These are phyloP conservation scores for Colletotrichum sansevieriae DNA, from an alignment of 2,329 filamentous ascomycete genomes.

Conservation along the genomic window DNA sequence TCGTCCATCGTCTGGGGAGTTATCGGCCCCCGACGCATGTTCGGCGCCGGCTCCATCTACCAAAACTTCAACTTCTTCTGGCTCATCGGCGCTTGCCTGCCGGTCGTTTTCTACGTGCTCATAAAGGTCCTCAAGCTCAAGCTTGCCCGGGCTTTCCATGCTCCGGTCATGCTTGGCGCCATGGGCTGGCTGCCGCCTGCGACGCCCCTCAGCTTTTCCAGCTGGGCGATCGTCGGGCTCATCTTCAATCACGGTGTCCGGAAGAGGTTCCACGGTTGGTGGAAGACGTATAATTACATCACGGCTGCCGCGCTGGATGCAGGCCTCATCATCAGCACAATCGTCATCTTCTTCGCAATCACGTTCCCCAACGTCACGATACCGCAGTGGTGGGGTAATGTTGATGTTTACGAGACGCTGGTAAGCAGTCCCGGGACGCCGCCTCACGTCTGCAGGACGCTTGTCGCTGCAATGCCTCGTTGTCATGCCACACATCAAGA, in stretches of 20 bases:
- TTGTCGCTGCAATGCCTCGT: not conserved
- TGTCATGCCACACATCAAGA: not conserved
- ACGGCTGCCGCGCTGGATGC: conserved; percentile 56
- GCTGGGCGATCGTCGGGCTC: conserved; percentile 69
- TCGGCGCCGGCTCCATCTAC: conserved; percentile 56
- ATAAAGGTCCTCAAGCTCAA: conserved; percentile 46
- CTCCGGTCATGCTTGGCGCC: conserved; percentile 70
- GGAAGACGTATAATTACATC: conserved; percentile 61
- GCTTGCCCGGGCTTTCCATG: conserved; percentile 64
- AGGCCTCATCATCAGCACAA: conserved; percentile 54
- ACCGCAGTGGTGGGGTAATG: conserved; percentile 65
- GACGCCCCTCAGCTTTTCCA: conserved; percentile 69
- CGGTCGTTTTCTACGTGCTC: conserved; percentile 60
- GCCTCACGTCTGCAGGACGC: not conserved
- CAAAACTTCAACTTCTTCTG: conserved; percentile 42
- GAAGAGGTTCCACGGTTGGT: conserved; percentile 69
- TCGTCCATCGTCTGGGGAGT: conserved; percentile 69
- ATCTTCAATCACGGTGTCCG: conserved; percentile 71
- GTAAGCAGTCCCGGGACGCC: conserved; percentile 16
- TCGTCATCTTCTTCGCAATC: conserved; percentile 48
- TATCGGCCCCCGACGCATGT: conserved; percentile 69
- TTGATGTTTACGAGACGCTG: conserved; percentile 55
- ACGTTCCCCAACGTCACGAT: conserved; percentile 52
- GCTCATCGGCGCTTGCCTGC: conserved; percentile 62
- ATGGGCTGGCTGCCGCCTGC: conserved; percentile 68